Evolutionary conservation across 192 early-diverging fungal species (phyloP).

Genomic region (Chytriomyces sp.): DNA sequence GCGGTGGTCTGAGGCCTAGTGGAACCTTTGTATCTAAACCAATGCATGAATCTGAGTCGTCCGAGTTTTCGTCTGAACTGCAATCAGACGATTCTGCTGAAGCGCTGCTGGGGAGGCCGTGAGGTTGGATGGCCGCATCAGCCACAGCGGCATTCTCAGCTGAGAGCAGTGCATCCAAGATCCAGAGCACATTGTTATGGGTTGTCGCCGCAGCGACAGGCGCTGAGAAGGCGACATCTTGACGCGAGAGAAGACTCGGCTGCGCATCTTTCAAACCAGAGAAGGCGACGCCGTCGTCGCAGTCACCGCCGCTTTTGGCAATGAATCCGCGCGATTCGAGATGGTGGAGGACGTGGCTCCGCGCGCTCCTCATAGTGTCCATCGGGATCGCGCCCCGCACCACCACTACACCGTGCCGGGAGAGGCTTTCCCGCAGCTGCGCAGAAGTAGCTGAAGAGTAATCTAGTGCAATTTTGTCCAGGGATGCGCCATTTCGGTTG

Average conservation of each 20-base stretch:
- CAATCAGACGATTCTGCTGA: not conserved
- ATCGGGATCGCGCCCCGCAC: not conserved
- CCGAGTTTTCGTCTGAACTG: not conserved
- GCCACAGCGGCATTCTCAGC: not conserved
- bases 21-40: not conserved
- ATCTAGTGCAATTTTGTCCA: too few species aligned
- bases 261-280: not conserved
- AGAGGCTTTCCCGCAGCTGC: too few species aligned
- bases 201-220: constrained; percentile 21
- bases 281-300: not conserved
- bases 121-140: not conserved
- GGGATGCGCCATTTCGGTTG: too few species aligned
- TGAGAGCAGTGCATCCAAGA: constrained; percentile 27
- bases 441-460: too few species aligned
- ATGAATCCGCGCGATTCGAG: constrained; percentile 19
- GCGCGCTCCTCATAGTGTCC: not conserved
- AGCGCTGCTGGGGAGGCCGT: not conserved
- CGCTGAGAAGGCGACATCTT: constrained; percentile 28
- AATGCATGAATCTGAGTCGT: not conserved
- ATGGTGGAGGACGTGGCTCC: constrained; percentile 2
- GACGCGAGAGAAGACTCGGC: constrained; percentile 31
- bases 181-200: constrained; percentile 27
- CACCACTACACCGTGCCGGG: constrained; percentile 28
- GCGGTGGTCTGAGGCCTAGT: not conserved
- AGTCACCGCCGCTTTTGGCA: not conserved